Base-by-base conservation (phyloP, 768 basidiomycete genomes). In the Trametes cinnabarina region DNA sequence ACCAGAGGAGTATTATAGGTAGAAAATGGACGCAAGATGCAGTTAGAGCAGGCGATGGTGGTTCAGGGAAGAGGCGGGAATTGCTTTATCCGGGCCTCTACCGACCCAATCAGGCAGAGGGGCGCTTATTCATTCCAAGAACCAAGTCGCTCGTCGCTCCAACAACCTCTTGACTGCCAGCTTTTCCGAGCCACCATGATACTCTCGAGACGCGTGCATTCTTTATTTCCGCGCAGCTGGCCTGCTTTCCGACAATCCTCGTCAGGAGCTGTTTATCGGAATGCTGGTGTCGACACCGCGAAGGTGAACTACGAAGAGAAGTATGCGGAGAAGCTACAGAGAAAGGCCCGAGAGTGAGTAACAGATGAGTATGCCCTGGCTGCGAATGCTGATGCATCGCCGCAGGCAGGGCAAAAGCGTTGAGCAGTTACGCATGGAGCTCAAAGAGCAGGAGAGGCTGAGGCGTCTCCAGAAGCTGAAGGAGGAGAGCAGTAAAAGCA, bases 291-390 rank as follows among this genome's bases (percentile, higher is more conserved):
- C 14, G 34, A 37, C 17, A 39, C 63, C 17, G 47, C 53, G 20
- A 59, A 53, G 37, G 53, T 63, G n/a, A 66, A 71, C 55, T 76
- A 78, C 53, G 72, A 76, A 60, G 66, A 74, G 28, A 87, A 82
- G 66, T 94, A 94, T 67, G 80, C 83, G 14, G 82, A 87, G 57
- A 90, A 88, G 67, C 72, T 95, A 35, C 81, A 77, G 43, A 75
- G 78, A 64, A 80, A 76, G 64, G 85, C 90, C 40, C 72, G 82
- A 68, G 77, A 84, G 90, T 92, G 76, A 78, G 83, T 72, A 43
- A 22, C 61, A 60, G 41, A 49, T 62, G 30, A 8, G n/a, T 51
- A 60, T 59, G 46, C 35, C 32, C 23, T 7, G 17, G 30, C 46
- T 20, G 48, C 57, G 6, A 19, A 60, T 49, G 57, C 17, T 32